Evolutionary conservation across 352 stramenopile genomes (phyloP), one percentile per base, ranked within the genome.

Genomic region (Globisporangium alternatum): DNA sequence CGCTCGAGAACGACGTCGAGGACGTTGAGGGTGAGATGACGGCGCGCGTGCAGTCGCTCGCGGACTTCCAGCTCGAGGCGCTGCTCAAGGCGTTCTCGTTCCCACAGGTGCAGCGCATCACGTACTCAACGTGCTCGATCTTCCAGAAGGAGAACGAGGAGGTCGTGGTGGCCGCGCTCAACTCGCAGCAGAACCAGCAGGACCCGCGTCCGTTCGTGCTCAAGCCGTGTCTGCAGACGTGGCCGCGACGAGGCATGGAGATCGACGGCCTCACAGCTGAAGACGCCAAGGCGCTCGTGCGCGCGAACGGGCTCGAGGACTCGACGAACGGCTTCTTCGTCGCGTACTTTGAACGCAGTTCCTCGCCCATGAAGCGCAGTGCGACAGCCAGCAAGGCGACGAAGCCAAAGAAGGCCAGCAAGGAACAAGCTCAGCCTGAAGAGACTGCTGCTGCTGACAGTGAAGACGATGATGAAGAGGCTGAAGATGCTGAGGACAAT

Each of bases 281-380:
- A 13, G 73, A 98, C 49, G 77, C 88, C 6, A 71, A 83, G n/a
- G 80, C 78, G 65, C 72, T 99, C 10, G 92, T 99, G 55, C 83
- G 97, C 28, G 94, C 91, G 10, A 87, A 98, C 72, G 83, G 88
- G 1, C 79, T 96, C 43, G 92, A 98, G 53, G 93, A 98, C 74
- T 86, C 82, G 47, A 98, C 96, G 4, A 98, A 98, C 73, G 96
- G 96, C 22, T 99, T 99, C 73, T 99, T 99, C 68, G 95, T 99
- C 5, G 84, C 89, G 33, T 98, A 97, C 72, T 98, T 99, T 74
- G 91, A 97, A 64, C 83, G 95, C 5, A 56, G 65, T 5, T 45
- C 67, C 15, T 35, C 31, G n/a, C 37, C 44, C 1, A 59, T 47
- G 37, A 60, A 60, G 49, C 47, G 65, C 19, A 45, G 37, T 48